Percentiles rank a stretch among this genome's conserved stretches.
phyloP scores from a whole-genome alignment of 495 filamentous ascomycete species.

The Podospora bellae-mahoneyi region DNA sequence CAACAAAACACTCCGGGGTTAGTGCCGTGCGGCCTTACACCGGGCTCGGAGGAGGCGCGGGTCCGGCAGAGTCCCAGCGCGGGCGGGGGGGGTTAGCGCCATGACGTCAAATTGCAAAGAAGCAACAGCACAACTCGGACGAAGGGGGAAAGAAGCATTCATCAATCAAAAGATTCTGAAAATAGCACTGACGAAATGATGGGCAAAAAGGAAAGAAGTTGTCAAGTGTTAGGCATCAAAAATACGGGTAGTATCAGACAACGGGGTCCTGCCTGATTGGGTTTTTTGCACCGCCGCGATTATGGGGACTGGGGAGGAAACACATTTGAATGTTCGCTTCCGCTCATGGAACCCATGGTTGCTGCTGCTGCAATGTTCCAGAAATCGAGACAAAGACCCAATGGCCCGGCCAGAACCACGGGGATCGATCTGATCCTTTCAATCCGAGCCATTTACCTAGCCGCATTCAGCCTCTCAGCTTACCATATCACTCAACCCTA shows the following conservation, averaged over 20 bases:
- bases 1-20: slow-evolving; percentile 5
- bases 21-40: slow-evolving; percentile 6
- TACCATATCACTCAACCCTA: slow-evolving; percentile 10
- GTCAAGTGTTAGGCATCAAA: slow-evolving; percentile 7
- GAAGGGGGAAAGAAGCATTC: background rate
- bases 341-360: background rate
- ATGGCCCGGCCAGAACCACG: background rate
- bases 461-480: slow-evolving; percentile 15
- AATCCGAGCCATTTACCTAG: slow-evolving; percentile 5
- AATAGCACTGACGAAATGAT: background rate
- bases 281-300: slow-evolving; percentile 3
- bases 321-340: slow-evolving; percentile 9
- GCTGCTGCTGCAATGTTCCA: background rate
- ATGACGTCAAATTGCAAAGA: slow-evolving; percentile 17
- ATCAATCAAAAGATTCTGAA: background rate
- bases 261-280: slow-evolving; percentile 13
- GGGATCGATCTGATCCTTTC: background rate
- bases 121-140: slow-evolving; percentile 9
- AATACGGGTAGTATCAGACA: background rate
- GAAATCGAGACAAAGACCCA: slow-evolving; percentile 1
- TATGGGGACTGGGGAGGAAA: no score
- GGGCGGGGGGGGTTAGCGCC: background rate
- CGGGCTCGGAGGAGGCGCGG: slow-evolving; percentile 8
- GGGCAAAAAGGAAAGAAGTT: background rate
- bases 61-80: slow-evolving; percentile 4